A percentile compares a stretch with the other conserved stretches of the same genome.
These are phyloP conservation scores for Fomitopsis palustris DNA, from an alignment of 1,284 basidiomycete species.

Conservation along the genomic window DNA sequence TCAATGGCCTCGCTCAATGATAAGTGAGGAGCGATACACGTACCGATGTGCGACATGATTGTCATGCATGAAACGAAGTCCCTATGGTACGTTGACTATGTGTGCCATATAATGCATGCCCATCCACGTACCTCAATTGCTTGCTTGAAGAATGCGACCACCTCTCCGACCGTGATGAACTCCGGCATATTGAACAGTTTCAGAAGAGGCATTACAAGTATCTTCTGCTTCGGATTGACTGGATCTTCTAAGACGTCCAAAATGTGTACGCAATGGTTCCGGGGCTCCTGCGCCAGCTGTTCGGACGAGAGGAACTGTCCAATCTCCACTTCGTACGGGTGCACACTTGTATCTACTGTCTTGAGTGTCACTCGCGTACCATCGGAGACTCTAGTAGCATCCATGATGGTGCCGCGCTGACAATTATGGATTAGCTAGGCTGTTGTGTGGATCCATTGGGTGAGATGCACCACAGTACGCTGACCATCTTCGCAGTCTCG, in stretches of 20 bases:
- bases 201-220: constrained; percentile 26
- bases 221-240: not conserved
- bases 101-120: not conserved
- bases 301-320: constrained; percentile 8
- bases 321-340: constrained; percentile 17
- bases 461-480: not conserved
- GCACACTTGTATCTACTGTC: not conserved
- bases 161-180: constrained; percentile 24
- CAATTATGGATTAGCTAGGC: not conserved
- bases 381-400: constrained; percentile 11
- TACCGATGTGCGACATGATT: constrained; percentile 18
- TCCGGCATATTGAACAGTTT: constrained; percentile 14
- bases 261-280: constrained; percentile 18
- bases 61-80: constrained; percentile 16
- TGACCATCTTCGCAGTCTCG: not conserved
- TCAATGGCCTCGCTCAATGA: not conserved
- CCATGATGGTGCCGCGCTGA: not conserved
- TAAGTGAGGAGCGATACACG: not conserved
- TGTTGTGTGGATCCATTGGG: not conserved
- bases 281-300: constrained; percentile 6
- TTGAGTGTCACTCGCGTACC: constrained; percentile 11
- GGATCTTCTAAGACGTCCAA: constrained; percentile 16
- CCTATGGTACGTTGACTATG: constrained; percentile 2
- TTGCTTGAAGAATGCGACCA: constrained; percentile 24
- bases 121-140: constrained; percentile 20